These are phyloP conservation scores for Boletales sp. DNA, from an alignment of 768 basidiomycete species.

Conservation along the genomic window DNA sequence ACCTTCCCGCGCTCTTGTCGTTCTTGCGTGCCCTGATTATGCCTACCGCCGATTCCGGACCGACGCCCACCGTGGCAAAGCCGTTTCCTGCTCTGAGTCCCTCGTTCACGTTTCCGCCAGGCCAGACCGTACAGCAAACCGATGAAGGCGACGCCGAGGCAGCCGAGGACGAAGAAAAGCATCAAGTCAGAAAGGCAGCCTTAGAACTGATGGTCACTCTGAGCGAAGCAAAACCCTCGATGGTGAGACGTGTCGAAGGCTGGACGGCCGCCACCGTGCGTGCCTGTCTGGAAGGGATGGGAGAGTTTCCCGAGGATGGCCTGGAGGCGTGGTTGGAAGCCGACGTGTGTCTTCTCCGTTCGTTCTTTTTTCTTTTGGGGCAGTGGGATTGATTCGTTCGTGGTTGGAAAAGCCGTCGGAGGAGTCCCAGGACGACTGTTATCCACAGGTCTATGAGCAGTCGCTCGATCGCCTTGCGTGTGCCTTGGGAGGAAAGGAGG, in stretches of 20 bases:
- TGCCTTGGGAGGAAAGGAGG: slow-evolving; percentile 70
- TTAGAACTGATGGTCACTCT: slow-evolving; percentile 82
- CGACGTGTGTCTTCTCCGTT: slow-evolving; percentile 51
- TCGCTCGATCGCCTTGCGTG: slow-evolving; percentile 77
- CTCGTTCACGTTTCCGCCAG: slow-evolving; percentile 41
- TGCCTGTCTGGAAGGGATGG: slow-evolving; percentile 80
- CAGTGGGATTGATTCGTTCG: background rate
- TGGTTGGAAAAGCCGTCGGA: slow-evolving; percentile 50
- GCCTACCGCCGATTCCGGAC: slow-evolving; percentile 52
- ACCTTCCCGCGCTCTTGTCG: slow-evolving; percentile 60
- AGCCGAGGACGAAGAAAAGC: slow-evolving; percentile 59
- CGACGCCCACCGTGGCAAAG: slow-evolving; percentile 50
- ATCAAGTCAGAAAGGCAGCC: slow-evolving; percentile 67
- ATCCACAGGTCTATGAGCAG: slow-evolving; percentile 79
- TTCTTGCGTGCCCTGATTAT: slow-evolving; percentile 74
- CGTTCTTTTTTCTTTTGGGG: slow-evolving; percentile 10
- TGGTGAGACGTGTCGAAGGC: slow-evolving; percentile 64
- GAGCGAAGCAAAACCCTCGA: slow-evolving; percentile 67
- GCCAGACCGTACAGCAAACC: slow-evolving; percentile 25
- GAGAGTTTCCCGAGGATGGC: slow-evolving; percentile 64
- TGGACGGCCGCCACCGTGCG: slow-evolving; percentile 71
- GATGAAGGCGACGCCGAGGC: slow-evolving; percentile 33
- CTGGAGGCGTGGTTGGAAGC: slow-evolving; percentile 64
- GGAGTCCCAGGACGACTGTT: slow-evolving; percentile 56
- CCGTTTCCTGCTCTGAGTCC: slow-evolving; percentile 35